A percentile compares a stretch with the other conserved stretches of the same genome.
Evolutionary conservation across 2,329 filamentous ascomycete genomes (phyloP).

Genomic region (Proliferodiscus dingleyae): DNA sequence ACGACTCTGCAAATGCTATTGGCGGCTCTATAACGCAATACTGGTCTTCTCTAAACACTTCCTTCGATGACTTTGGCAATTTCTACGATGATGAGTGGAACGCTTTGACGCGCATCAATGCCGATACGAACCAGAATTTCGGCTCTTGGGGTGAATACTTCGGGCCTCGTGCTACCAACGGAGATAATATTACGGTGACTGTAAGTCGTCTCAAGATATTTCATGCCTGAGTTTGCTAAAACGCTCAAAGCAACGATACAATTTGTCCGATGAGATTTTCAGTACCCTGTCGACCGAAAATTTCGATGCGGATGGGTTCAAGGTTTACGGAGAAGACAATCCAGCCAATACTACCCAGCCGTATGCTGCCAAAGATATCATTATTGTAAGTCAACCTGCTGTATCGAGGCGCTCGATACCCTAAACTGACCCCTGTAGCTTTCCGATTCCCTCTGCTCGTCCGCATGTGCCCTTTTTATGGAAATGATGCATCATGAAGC

Average conservation of each 20-base stretch:
- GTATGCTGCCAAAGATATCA: slow-evolving; percentile 38
- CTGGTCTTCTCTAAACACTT: slow-evolving; percentile 16
- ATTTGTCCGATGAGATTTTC: slow-evolving; percentile 21
- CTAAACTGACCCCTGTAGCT: too few species aligned
- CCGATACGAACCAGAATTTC: slow-evolving; percentile 18
- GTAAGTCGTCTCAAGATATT: too few species aligned
- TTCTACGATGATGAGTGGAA: slow-evolving; percentile 22
- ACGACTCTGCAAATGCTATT: slow-evolving; percentile 19
- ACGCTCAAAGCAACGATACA: slow-evolving; percentile 24
- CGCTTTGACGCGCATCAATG: slow-evolving; percentile 16
- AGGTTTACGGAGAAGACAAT: slow-evolving; percentile 28
- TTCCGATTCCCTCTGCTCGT: slow-evolving; percentile 55
- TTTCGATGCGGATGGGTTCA: slow-evolving; percentile 27
- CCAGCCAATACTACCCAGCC: slow-evolving; percentile 20
- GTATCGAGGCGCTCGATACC: too few species aligned
- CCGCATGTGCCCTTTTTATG: slow-evolving; percentile 52
- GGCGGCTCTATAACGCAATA: slow-evolving; percentile 17
- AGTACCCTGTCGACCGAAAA: slow-evolving; percentile 13
- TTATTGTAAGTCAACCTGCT: slow-evolving; percentile 26
- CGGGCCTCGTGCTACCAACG: slow-evolving; percentile 16
- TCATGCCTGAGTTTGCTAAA: too few species aligned
- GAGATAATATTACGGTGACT: slow-evolving; percentile 20
- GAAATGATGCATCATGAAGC: slow-evolving; percentile 50
- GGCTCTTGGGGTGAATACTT: slow-evolving; percentile 20
- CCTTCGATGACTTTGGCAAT: slow-evolving; percentile 13